Base-by-base conservation (phyloP, 164 flowering plant species). In the Aristolochia fimbriata region DNA sequence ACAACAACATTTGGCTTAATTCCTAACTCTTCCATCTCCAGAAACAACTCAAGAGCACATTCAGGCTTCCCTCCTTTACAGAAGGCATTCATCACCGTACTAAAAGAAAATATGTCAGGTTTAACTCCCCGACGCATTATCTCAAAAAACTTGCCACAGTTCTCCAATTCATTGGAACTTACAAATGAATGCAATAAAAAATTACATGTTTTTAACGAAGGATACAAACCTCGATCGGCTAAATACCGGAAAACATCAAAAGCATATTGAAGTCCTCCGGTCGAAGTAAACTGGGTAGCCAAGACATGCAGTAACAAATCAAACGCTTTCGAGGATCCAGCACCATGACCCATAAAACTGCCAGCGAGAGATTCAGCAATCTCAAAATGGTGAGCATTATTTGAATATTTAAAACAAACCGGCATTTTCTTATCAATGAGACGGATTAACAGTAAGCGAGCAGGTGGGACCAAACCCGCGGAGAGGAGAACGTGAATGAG, bases 241-340 rank as follows among this genome's bases (percentile, higher is more conserved):
- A 85, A 62, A 15, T 70, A 17, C 52, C 52, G 62, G 59, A 89
- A 76, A 57, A 78, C 83, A 48, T 86, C 86, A 49, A 77, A 61
- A 6, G 80, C 89, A 62, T 60, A 23, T 50, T 58, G 80, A 59
- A 16, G 60, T 63, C 59, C 71, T 75, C 31, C 58, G 20, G 47
- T 31, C 20, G 19, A 17, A 45, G 46, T 82, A 47, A 83, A 79
- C 57, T 83, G 79, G 16, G 76, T 73, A 57, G 83, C 78, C 55
- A 71, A 83, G 53, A 83, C 78, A 76, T 84, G 87, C 57, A 86
- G 57, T 71, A 89, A 62, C 71, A 85, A 61, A 77, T 87, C 91
- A 59, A 75, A 65, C 2, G 54, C 62, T 45, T 47, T 55, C 0
- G 5, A 11, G 10, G 57, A 47, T 9, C 17, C 64, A 63, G 49